Evolutionary conservation across 495 filamentous ascomycete species (phyloP), one percentile per base, ranked within the genome.

Genomic region (Hyaloscypha hepaticicola): DNA sequence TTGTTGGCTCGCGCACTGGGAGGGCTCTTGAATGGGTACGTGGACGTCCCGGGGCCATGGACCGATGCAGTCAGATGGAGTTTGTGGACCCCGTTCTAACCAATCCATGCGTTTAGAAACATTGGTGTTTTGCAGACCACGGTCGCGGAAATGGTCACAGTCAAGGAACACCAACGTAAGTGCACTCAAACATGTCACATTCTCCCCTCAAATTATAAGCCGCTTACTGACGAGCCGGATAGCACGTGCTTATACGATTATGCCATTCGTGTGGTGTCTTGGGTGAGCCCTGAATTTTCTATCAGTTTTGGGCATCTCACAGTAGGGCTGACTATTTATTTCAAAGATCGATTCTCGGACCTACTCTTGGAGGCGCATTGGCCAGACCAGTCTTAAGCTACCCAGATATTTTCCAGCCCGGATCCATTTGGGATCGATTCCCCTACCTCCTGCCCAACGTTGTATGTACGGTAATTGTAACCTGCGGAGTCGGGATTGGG

Each of bases 191-290:
- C 27, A 21, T 41, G 28, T 33, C 56, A 49, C 31, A 29, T 27
- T 50, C 9, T 16, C 12, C 22, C 14, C 41, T 53, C 52, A 52
- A 26, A 14, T 45, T 29, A 34, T 11, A 41, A 49, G 26, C 22
- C 24, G 61, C 60, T 59, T 59, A 26, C 61, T 55, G 55, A 66
- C 59, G 48, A 31, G 51, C 64, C 58, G 14, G 8, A 48, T 64
- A 91, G 90, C 92, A 61, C 90, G 88, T 52, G 96, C 93, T 51
- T 99, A 93, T 77, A 88, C 95, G 7, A 92, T 99, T 71, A 97
- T 99, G 95, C 95, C 95, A 1, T 90, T 96, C 69, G 88, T 97
- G 28, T 99, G 96, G 96, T 97, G 93, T 74, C 77, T 99, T 68
- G 95, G 95, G 87, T 90, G 75, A 58, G 71, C n/a, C n/a, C n/a